Conservation (phyloP, 768 basidiomycete genomes). For the Porphyrellus cyaneotinctus region DNA sequence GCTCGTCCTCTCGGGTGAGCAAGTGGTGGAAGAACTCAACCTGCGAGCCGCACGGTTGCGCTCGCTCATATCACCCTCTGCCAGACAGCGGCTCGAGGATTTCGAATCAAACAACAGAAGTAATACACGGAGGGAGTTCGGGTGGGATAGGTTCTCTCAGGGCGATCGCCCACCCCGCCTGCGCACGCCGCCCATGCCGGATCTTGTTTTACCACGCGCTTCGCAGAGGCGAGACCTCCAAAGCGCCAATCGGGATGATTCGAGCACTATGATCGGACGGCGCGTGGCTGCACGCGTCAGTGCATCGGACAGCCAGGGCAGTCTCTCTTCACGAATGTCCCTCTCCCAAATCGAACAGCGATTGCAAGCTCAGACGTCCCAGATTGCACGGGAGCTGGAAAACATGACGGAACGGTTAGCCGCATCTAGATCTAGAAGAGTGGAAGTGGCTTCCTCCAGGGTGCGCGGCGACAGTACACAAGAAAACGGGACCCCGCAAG, state of each 20-base stretch:
- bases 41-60: constrained; percentile 27
- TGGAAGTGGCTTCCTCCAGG: constrained; percentile 16
- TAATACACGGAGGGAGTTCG: constrained; percentile 13
- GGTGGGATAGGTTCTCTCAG: constrained; percentile 22
- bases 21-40: constrained; percentile 26
- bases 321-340: constrained; percentile 18
- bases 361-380: constrained; percentile 27
- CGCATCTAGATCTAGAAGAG: constrained; percentile 22
- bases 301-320: constrained; percentile 16
- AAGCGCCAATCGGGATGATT: constrained; percentile 23
- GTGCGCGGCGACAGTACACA: constrained; percentile 6
- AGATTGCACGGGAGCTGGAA: constrained; percentile 33
- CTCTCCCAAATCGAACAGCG: constrained; percentile 28
- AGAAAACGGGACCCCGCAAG: background rate
- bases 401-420: constrained; percentile 28
- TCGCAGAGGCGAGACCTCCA: constrained; percentile 21
- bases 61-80: constrained; percentile 27
- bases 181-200: constrained; percentile 31
- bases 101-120: constrained; percentile 22
- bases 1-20: constrained; percentile 28
- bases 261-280: constrained; percentile 34
- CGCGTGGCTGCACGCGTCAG: constrained; percentile 32
- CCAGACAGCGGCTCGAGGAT: constrained; percentile 32
- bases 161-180: constrained; percentile 17
- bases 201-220: constrained; percentile 22